A percentile compares a stretch with the other conserved stretches of the same genome.
These are phyloP conservation scores for Lepidium aucheri DNA, from an alignment of 345 rosid species.

Conservation along the genomic window DNA sequence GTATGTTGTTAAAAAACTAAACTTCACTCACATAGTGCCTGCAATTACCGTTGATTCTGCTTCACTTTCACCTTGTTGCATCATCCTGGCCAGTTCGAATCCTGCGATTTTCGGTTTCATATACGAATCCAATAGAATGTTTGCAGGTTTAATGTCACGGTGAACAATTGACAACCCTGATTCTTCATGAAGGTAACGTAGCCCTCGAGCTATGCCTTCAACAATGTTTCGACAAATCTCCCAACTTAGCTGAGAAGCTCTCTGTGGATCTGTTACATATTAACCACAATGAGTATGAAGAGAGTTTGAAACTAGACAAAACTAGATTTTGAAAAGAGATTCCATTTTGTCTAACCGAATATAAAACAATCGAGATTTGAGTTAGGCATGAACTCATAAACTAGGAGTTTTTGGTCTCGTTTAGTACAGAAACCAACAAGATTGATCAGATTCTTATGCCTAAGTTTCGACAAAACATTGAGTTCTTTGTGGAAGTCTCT, in stretches of 20 bases:
- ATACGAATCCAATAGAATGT: slow-evolving; percentile 14
- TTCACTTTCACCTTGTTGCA: neutral
- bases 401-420: slow-evolving; percentile 33
- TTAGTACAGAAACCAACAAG: slow-evolving; percentile 46
- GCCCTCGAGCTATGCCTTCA: slow-evolving; percentile 18
- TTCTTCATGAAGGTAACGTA: slow-evolving; percentile 16
- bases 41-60: neutral
- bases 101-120: slow-evolving; percentile 8
- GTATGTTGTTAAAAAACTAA: neutral
- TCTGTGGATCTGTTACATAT: neutral
- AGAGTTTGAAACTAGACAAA: neutral
- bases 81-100: slow-evolving; percentile 3
- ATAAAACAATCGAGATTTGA: slow-evolving; percentile 35
- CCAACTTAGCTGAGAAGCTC: slow-evolving; percentile 15
- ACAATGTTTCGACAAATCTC: slow-evolving; percentile 15
- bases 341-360: slow-evolving; percentile 27
- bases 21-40: neutral
- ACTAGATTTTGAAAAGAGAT: neutral
- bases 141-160: slow-evolving; percentile 2
- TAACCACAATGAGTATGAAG: neutral
- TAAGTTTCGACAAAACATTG: slow-evolving; percentile 36
- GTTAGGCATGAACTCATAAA: slow-evolving; percentile 59
- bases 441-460: slow-evolving; percentile 45
- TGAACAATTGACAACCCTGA: slow-evolving; percentile 5
- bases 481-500: slow-evolving; percentile 13